Conservation (phyloP, 345 rosid genomes). For the Trapa bicornis region DNA sequence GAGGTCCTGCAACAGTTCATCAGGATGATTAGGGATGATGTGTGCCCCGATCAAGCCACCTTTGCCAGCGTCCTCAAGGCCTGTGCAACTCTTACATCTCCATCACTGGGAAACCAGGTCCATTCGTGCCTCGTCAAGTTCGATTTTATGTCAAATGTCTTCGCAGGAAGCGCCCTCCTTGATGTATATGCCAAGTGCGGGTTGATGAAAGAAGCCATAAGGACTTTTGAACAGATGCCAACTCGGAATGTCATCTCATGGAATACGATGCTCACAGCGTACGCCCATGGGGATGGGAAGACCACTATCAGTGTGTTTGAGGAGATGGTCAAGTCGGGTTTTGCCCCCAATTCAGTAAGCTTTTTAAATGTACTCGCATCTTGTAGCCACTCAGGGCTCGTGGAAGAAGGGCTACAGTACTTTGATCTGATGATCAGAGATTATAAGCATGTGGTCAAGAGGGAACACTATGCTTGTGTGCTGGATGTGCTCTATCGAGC, state of each 20-base stretch:
- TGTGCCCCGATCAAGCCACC: constrained; percentile 71
- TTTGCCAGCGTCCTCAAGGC: constrained; percentile 69
- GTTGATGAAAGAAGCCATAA: constrained; percentile 53
- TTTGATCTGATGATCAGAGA: constrained; percentile 42
- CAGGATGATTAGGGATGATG: constrained; percentile 37
- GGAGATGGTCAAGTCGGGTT: constrained; percentile 49
- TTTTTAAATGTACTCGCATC: constrained; percentile 60
- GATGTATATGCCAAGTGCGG: constrained; percentile 91
- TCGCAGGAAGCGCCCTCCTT: constrained; percentile 58
- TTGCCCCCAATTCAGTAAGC: constrained; percentile 62
- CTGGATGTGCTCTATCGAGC: constrained; percentile 58
- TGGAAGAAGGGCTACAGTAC: constrained; percentile 51
- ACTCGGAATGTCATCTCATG: constrained; percentile 64
- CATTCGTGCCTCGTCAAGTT: constrained; percentile 51
- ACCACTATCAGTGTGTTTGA: constrained; percentile 45
- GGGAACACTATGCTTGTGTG: constrained; percentile 60
- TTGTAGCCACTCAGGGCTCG: constrained; percentile 73
- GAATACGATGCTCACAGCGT: constrained; percentile 74
- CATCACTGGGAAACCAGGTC: constrained; percentile 54
- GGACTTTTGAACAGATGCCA: constrained; percentile 63
- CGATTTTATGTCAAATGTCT: constrained; percentile 59
- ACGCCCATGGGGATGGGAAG: constrained; percentile 66
- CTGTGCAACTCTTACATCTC: constrained; percentile 60
- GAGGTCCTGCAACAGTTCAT: constrained; percentile 52
- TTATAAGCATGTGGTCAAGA: constrained; percentile 45